phyloP scores from a whole-genome alignment of 441 rosid genomes.

The Arabidopsis lyrata region DNA sequence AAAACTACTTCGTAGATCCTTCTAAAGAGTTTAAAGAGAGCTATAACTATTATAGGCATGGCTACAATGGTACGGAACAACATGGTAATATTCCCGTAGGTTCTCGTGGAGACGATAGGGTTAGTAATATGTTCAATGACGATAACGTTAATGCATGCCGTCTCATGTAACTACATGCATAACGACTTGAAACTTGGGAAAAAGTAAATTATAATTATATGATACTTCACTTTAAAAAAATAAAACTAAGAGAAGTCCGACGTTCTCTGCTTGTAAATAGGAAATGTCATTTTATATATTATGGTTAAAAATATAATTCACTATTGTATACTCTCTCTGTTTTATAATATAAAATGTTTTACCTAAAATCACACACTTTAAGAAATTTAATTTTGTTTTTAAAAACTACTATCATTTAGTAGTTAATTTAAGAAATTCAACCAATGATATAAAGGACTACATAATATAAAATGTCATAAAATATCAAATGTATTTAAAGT shows the following conservation, averaged over 20 bases:
- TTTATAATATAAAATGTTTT: too few relatives aligned
- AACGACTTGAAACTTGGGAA: not conserved
- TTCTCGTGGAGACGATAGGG: slow-evolving; percentile 83
- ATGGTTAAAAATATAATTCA: not conserved
- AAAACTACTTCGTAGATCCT: slow-evolving; percentile 76
- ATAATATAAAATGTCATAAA: too few relatives aligned
- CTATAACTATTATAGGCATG: slow-evolving; percentile 85
- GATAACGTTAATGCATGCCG: slow-evolving; percentile 90
- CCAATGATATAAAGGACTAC: too few relatives aligned
- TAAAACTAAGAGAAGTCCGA: not conserved
- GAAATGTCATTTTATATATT: not conserved
- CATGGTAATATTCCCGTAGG: slow-evolving; percentile 76
- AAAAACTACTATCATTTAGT: too few relatives aligned
- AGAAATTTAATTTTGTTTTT: too few relatives aligned
- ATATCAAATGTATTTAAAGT: too few relatives aligned
- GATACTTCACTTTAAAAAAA: not conserved
- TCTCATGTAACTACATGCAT: slow-evolving; percentile 58
- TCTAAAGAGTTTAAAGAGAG: slow-evolving; percentile 84
- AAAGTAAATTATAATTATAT: not conserved
- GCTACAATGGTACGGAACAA: slow-evolving; percentile 72
- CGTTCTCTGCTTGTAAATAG: not conserved
- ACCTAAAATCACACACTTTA: too few relatives aligned
- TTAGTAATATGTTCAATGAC: slow-evolving; percentile 93
- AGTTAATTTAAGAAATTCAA: too few relatives aligned
- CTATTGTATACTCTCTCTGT: not conserved